Evolutionary conservation across 805 yeast genomes (phyloP).

Genomic region (Ogataea ganodermae): DNA sequence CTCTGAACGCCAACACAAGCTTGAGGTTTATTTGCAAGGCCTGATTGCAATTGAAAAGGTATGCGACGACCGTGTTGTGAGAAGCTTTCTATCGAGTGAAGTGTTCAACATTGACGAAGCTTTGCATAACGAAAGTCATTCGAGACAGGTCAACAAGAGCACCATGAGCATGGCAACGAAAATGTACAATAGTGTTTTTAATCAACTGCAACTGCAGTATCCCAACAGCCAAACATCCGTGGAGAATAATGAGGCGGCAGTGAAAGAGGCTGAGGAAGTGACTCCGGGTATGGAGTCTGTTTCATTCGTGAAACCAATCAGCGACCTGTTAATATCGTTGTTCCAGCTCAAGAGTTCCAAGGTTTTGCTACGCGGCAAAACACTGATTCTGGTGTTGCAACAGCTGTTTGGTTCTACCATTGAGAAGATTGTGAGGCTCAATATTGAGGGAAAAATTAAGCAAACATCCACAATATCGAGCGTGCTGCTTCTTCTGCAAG

Average conservation of each 20-base stretch:
- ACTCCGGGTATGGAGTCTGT: slow-evolving; percentile 16
- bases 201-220: slow-evolving; percentile 22
- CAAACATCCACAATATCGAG: slow-evolving; percentile 51
- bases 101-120: slow-evolving; percentile 41
- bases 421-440: slow-evolving; percentile 62
- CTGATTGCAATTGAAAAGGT: slow-evolving; percentile 65
- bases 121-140: slow-evolving; percentile 10
- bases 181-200: slow-evolving; percentile 35
- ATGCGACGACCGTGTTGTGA: slow-evolving; percentile 69
- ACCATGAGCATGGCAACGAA: slow-evolving; percentile 33
- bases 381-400: slow-evolving; percentile 76
- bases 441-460: slow-evolving; percentile 39
- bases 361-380: slow-evolving; percentile 84
- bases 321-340: slow-evolving; percentile 69
- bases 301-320: slow-evolving; percentile 77
- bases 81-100: slow-evolving; percentile 78
- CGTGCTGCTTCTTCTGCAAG: slow-evolving; percentile 33
- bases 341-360: slow-evolving; percentile 63
- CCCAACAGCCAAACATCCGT: slow-evolving; percentile 1
- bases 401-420: slow-evolving; percentile 84
- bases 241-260: slow-evolving; percentile 20
- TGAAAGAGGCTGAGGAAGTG: slow-evolving; percentile 16
- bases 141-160: slow-evolving; percentile 10
- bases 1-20: slow-evolving; percentile 59
- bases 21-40: slow-evolving; percentile 62